These are phyloP conservation scores for Ustilago xerochloae DNA, from an alignment of 1,284 basidiomycete genomes.

Conservation along the genomic window DNA sequence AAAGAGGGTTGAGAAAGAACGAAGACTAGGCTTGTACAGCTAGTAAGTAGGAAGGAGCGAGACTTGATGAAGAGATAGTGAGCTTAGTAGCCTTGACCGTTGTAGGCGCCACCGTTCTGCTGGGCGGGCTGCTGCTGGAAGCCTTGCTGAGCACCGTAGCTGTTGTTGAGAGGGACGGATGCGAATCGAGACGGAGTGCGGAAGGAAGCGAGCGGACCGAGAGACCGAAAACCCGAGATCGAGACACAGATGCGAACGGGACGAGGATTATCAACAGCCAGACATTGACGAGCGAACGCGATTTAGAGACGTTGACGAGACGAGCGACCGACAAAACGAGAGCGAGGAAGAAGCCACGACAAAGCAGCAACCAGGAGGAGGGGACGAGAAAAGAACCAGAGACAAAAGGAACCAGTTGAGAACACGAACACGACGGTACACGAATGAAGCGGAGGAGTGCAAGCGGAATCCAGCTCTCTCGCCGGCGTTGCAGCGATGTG, in stretches of 20 bases:
- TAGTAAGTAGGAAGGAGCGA: neutral
- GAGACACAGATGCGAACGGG: constrained; percentile 1
- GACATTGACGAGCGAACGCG: too few relatives aligned
- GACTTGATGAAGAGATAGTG: constrained; percentile 7
- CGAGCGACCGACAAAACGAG: constrained; percentile 5
- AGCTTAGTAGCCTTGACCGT: constrained; percentile 54
- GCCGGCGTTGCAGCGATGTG: neutral
- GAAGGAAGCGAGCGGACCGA: neutral
- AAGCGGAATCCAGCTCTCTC: neutral
- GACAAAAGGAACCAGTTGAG: constrained; percentile 24
- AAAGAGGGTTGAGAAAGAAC: neutral
- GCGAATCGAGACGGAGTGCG: neutral
- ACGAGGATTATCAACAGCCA: too few relatives aligned
- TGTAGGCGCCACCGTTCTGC: constrained; percentile 43
- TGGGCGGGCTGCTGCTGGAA: constrained; percentile 49
- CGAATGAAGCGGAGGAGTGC: constrained; percentile 3
- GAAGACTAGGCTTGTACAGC: neutral
- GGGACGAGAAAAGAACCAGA: constrained; percentile 2
- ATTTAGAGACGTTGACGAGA: constrained; percentile 18
- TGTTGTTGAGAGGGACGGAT: constrained; percentile 9
- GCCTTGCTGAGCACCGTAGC: constrained; percentile 43
- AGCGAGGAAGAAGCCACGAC: constrained; percentile 5
- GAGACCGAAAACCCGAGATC: constrained; percentile 2
- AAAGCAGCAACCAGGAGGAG: neutral
- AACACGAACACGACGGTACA: constrained; percentile 36